These are phyloP conservation scores for Russula ochroleuca DNA, from an alignment of 768 basidiomycete species.

Conservation along the genomic window DNA sequence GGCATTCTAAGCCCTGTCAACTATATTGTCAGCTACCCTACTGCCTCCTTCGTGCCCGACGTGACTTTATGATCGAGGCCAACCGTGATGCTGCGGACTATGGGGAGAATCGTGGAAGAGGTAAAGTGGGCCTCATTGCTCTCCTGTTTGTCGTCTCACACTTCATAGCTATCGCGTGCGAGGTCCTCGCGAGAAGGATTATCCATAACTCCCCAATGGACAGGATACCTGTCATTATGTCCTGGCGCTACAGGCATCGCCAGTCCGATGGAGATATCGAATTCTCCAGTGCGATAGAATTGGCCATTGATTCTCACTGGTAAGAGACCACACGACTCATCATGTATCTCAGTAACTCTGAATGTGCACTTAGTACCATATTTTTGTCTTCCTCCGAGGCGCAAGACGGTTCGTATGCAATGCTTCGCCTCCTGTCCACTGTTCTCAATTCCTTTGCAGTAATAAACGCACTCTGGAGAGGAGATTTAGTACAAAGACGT, in stretches of 20 bases:
- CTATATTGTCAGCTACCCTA: slow-evolving; percentile 60
- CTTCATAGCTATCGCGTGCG: slow-evolving; percentile 68
- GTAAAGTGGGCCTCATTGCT: slow-evolving; percentile 37
- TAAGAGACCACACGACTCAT: slow-evolving; percentile 32
- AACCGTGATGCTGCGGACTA: slow-evolving; percentile 79
- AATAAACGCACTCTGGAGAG: slow-evolving; percentile 76
- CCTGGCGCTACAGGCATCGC: slow-evolving; percentile 65
- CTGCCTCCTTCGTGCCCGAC: slow-evolving; percentile 69
- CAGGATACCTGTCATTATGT: slow-evolving; percentile 65
- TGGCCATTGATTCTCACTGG: slow-evolving; percentile 93
- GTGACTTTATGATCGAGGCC: slow-evolving; percentile 79
- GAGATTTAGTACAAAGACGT: slow-evolving; percentile 74
- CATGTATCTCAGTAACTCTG: slow-evolving; percentile 4
- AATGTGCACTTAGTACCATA: slow-evolving; percentile 49
- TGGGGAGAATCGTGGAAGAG: slow-evolving; percentile 79
- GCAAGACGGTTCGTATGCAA: slow-evolving; percentile 56
- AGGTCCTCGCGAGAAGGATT: slow-evolving; percentile 76
- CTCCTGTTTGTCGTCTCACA: not conserved
- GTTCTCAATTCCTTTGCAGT: slow-evolving; percentile 42
- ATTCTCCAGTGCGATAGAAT: slow-evolving; percentile 72
- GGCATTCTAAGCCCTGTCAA: slow-evolving; percentile 1
- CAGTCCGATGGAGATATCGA: slow-evolving; percentile 79
- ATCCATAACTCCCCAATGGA: slow-evolving; percentile 67
- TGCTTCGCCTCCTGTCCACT: slow-evolving; percentile 2
- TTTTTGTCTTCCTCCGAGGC: slow-evolving; percentile 84